Evolutionary conservation across 495 filamentous ascomycete species (phyloP).

Genomic region (Aspergillus wentii): DNA sequence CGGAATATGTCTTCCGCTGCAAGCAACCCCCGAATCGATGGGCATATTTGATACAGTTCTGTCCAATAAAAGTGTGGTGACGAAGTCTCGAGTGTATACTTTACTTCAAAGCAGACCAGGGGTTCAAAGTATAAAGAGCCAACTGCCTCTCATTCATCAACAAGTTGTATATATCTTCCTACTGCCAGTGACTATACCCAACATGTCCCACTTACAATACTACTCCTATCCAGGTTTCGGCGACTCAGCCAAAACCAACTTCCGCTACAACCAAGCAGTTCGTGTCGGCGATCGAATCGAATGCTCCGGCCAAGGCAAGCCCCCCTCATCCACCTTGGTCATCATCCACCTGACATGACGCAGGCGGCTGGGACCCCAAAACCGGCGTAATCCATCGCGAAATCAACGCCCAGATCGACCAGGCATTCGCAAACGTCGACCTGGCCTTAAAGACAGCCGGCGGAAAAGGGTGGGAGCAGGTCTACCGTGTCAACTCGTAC

Average conservation of each 20-base stretch:
- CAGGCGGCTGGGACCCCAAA: conserved; percentile 48
- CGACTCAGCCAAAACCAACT: conserved; percentile 22
- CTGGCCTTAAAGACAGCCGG: conserved; percentile 42
- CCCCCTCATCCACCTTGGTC: too few relatives aligned
- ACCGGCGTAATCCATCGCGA: conserved; percentile 29
- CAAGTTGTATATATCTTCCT: too few relatives aligned
- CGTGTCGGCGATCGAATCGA: conserved; percentile 49
- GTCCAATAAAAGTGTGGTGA: too few relatives aligned
- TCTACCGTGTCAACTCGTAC: conserved; percentile 47
- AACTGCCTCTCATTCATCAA: too few relatives aligned
- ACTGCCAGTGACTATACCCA: too few relatives aligned
- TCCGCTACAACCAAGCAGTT: conserved; percentile 50
- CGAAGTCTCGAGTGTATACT: too few relatives aligned
- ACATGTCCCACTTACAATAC: conserved; percentile 41
- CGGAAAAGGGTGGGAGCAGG: conserved; percentile 52
- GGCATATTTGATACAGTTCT: too few relatives aligned
- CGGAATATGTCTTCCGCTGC: too few relatives aligned
- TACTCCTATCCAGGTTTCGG: conserved; percentile 40
- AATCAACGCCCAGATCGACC: conserved; percentile 45
- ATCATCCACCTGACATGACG: neutral
- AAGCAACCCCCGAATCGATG: too few relatives aligned
- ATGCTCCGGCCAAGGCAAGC: conserved; percentile 53
- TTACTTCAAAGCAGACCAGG: too few relatives aligned
- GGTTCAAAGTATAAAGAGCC: too few relatives aligned
- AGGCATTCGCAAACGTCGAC: conserved; percentile 52